Base-by-base conservation (phyloP, 805 yeast genomes). In the Saccharomycopsis fermentans region DNA sequence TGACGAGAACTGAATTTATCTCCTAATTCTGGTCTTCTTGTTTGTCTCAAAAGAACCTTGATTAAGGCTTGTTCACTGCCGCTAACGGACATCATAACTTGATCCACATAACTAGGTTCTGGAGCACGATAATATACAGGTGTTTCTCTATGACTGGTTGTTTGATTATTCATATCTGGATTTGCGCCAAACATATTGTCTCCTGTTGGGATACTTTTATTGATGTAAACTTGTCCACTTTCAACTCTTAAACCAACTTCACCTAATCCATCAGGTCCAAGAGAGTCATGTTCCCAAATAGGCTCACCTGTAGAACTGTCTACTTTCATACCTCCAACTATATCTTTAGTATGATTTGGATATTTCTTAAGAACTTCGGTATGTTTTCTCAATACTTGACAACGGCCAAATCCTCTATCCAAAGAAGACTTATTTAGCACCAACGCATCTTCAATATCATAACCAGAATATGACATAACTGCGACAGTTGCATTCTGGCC, bases 401-500 rank as follows among this genome's bases (percentile, higher is more conserved):
- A 94, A 65, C 99, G 84, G 48, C 99, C 99, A 70, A 90, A 94
- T 1, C 99, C 99, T 69, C 99, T 81, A 69, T 94, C 99, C 58
- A 94, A 79, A 0, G 97, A 89, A 0, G 98, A 77, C 71, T 92
- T 94, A 73, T 94, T 94, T 66, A 94, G 74, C 21, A 94, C 97
- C 69, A 94, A 78, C 5, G 99, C 99, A 83, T 94, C 99, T 74
- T 94, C 98, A 70, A 94, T 94, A 87, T 94, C 99, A 70, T 94
- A 94, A 63, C 99, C 99, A 0, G 98, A 92, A 68, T 94, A 94
- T 6, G 97, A 90, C 99, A 94, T 94, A 40, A 94, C 99, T 1
- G 99, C 99, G 59, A 94, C 99, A 0, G 96, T 88, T 9, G 99
- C 99, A 71, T 94, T 94, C 73, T 94, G 99, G 6, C 99, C 99